phyloP scores from a whole-genome alignment of 495 filamentous ascomycete genomes.

The Aspergillus diversus region DNA sequence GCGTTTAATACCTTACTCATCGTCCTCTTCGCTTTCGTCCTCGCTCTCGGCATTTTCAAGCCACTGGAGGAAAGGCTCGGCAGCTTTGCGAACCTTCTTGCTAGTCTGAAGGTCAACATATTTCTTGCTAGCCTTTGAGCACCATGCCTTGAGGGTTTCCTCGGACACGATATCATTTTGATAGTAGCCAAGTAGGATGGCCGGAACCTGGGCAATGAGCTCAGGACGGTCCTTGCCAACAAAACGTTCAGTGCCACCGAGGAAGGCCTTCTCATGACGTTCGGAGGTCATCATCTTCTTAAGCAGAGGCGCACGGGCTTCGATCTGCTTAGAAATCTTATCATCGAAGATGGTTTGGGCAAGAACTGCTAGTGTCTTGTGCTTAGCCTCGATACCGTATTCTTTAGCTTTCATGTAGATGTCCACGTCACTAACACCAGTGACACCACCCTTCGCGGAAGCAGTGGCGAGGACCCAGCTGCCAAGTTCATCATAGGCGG shows the following conservation, averaged over 20 bases:
- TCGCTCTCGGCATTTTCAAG: constrained; percentile 89
- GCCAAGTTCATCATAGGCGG: constrained; percentile 87
- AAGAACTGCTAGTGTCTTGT: constrained; percentile 89
- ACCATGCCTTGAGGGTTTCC: constrained; percentile 88
- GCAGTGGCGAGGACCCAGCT: constrained; percentile 86
- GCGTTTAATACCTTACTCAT: constrained; percentile 39
- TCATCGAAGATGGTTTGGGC: constrained; percentile 94
- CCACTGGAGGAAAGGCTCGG: constrained; percentile 92
- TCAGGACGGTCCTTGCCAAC: constrained; percentile 81
- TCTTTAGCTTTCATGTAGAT: constrained; percentile 96
- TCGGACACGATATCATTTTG: constrained; percentile 85
- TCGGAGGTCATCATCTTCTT: constrained; percentile 92
- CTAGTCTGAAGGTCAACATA: constrained; percentile 88
- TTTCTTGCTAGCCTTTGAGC: constrained; percentile 93
- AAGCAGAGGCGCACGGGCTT: constrained; percentile 77
- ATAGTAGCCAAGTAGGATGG: constrained; percentile 85
- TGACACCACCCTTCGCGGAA: constrained; percentile 68
- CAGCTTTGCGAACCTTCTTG: constrained; percentile 94
- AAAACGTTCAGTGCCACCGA: constrained; percentile 96
- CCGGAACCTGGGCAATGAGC: constrained; percentile 75
- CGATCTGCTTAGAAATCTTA: constrained; percentile 83
- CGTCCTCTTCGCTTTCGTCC: constrained; percentile 71
- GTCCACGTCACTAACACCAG: constrained; percentile 79
- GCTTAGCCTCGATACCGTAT: constrained; percentile 91
- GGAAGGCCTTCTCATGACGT: constrained; percentile 91